Evolutionary conservation across 2,329 filamentous ascomycete genomes (phyloP), one percentile per base, ranked within the genome.

Genomic region (Aspergillus fischeri): DNA sequence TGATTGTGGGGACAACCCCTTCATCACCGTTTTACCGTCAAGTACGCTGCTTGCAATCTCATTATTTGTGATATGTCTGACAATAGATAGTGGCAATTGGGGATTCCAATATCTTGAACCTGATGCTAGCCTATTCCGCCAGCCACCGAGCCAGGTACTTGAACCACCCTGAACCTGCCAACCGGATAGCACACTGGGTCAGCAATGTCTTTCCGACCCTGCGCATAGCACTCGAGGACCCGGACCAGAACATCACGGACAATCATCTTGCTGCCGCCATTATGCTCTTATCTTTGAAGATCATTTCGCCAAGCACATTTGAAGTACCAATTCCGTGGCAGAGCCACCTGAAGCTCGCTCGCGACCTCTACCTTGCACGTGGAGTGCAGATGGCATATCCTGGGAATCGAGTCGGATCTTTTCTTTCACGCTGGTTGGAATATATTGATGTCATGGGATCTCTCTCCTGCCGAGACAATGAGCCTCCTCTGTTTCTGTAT

Each of bases 261-360:
- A 84, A 85, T 17, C 90, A 88, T 54, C 79, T 95, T 2, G 90
- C 90, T 0, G 91, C 90, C 0, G 88, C 90, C 7, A 92, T 95
- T 60, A 92, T 94, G 88, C 82, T 95, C 49, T 85, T 90, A 0
- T 92, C 90, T 1, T 78, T 94, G 21, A 90, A 94, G 67, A 93
- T 94, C 56, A 87, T 94, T 51, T 91, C 88, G 0, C 91, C 91
- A 0, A 88, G 87, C 56, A 88, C 89, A 0, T 93, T 94, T 67
- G 90, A 89, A 54, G 86, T 90, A n/a, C 81, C 85, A 0, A 89
- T 93, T 53, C 83, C 89, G 1, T 95, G 91, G 91, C 89, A 92
- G 68, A 84, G 83, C 52, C 90, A 95, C 71, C 81, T 95, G 1
- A 84, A 85, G 55, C 83, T 91, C 53, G 90, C 91, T 1, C 84